Conservation (phyloP, 2,329 filamentous ascomycete species). For the Septoria petroselini region DNA sequence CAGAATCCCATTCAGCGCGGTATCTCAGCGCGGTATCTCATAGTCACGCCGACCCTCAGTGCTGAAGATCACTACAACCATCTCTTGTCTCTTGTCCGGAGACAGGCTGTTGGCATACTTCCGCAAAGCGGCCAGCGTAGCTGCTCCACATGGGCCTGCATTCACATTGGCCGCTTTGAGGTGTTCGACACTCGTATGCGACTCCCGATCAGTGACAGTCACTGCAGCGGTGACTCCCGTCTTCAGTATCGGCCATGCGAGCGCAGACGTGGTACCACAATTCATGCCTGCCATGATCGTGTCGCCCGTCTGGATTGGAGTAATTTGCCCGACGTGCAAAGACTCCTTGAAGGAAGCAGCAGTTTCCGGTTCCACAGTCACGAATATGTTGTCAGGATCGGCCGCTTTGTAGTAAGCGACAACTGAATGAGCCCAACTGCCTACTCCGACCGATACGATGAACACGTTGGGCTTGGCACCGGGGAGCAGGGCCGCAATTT, state of each 20-base stretch:
- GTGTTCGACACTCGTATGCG: conserved; percentile 57
- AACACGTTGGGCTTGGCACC: conserved; percentile 49
- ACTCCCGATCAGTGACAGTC: conserved; percentile 60
- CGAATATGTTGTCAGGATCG: conserved; percentile 40
- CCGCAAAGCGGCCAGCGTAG: conserved; percentile 56
- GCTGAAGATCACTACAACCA: conserved; percentile 62
- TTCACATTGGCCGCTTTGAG: conserved; percentile 49
- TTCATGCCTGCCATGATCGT: conserved; percentile 75
- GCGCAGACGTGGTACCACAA: conserved; percentile 65
- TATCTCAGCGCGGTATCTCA: conserved; percentile 22
- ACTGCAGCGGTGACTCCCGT: conserved; percentile 59
- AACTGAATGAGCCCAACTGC: conserved; percentile 69
- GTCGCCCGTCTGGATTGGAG: conserved; percentile 53
- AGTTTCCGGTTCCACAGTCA: conserved; percentile 68
- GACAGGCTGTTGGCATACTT: conserved; percentile 42
- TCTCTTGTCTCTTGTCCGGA: conserved; percentile 44
- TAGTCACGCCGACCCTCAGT: conserved; percentile 64
- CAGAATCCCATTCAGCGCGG: too few species aligned
- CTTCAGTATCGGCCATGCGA: conserved; percentile 61
- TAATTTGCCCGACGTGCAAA: conserved; percentile 49
- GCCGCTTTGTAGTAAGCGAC: conserved; percentile 60
- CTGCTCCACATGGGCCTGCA: conserved; percentile 63
- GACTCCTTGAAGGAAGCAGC: conserved; percentile 59
- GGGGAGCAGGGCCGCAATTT: conserved; percentile 46
- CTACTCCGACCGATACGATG: conserved; percentile 68